Percentiles rank a stretch among this genome's conserved stretches.
These are phyloP conservation scores for Trypanosoma cruzi DNA, from an alignment of 208 protist genomes.

Conservation along the genomic window DNA sequence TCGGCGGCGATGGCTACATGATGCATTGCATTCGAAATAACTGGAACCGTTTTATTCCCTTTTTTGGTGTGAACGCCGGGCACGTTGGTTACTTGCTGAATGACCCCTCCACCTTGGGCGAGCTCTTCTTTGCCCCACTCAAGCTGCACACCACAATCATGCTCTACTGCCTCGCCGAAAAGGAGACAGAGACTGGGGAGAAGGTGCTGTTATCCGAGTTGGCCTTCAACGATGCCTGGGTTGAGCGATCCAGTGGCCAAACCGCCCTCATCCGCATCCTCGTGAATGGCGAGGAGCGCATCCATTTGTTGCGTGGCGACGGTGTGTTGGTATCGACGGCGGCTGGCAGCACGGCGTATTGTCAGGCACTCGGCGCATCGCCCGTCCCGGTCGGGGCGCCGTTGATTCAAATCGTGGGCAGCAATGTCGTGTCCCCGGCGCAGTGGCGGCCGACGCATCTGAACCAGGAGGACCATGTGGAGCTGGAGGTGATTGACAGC, in stretches of 20 bases:
- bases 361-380: conserved; percentile 83
- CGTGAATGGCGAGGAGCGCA: conserved; percentile 88
- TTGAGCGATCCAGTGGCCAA: conserved; percentile 90
- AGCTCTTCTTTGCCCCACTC: conserved; percentile 84
- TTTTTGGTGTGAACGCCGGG: conserved; percentile 91
- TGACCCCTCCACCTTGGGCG: conserved; percentile 71
- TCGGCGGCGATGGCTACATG: conserved; percentile 93
- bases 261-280: conserved; percentile 89
- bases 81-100: conserved; percentile 91
- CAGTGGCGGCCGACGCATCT: conserved; percentile 89
- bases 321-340: conserved; percentile 90
- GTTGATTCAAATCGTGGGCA: conserved; percentile 90
- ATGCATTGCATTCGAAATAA: conserved; percentile 93
- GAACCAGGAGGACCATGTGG: conserved; percentile 88
- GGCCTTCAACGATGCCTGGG: conserved; percentile 93
- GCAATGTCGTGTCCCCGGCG: conserved; percentile 88
- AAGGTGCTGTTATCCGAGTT: conserved; percentile 75
- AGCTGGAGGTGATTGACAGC: conserved; percentile 88
- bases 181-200: conserved; percentile 64
- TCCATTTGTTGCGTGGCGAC: conserved; percentile 77
- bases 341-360: conserved; percentile 91
- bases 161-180: conserved; percentile 88
- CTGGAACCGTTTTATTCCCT: conserved; percentile 90
- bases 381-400: conserved; percentile 86
- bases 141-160: conserved; percentile 88